Evolutionary conservation across 1,284 basidiomycete genomes (phyloP), one percentile per base, ranked within the genome.

Genomic region (Pseudozyma sp.): DNA sequence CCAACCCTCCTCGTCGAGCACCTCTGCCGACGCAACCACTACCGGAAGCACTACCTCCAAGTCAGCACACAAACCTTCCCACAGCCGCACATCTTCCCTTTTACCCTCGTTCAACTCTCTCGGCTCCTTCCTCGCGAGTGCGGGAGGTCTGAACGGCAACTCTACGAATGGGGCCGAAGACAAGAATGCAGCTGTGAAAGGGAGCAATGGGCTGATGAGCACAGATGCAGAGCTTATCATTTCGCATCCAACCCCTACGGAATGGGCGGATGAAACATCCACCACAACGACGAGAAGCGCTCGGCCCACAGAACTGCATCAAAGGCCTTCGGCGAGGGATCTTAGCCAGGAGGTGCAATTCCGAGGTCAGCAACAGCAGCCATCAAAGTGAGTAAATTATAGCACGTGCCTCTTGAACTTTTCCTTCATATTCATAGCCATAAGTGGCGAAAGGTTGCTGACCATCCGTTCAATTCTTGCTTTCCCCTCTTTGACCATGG

Each of bases 171-270:
- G 25, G 25, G 25, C 25, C 25, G 25, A 31, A 31, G 25, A 31
- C 25, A 31, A 31, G 25, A 31, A 31, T 31, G 25, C 25, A 31
- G 25, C 25, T 31, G 25, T 31, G 25, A 31, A 6, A 6, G 25
- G 25, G 25, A 31, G 25, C 42, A 19, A 25, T 50, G 14, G 10
- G 35, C 36, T 25, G 9, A 54, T 38, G 18, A 62, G 52, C 54
- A 74, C 66, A 4, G 71, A 74, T 62, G 71, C 71, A 12, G 71
- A 74, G 43, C 56, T 74, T 9, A 56, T 74, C 39, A 66, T 74
- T 9, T 62, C 66, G 1, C 36, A 74, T 43, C 71, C 71, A 0
- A 38, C 48, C 10, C 66, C 71, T 1, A 66, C 71, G 38, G 59
- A 65, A 11, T 74, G 71, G 71, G 71, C 71, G 0, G 71, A 74